phyloP scores from a whole-genome alignment of 345 rosid species.

The Sonneratia alba region DNA sequence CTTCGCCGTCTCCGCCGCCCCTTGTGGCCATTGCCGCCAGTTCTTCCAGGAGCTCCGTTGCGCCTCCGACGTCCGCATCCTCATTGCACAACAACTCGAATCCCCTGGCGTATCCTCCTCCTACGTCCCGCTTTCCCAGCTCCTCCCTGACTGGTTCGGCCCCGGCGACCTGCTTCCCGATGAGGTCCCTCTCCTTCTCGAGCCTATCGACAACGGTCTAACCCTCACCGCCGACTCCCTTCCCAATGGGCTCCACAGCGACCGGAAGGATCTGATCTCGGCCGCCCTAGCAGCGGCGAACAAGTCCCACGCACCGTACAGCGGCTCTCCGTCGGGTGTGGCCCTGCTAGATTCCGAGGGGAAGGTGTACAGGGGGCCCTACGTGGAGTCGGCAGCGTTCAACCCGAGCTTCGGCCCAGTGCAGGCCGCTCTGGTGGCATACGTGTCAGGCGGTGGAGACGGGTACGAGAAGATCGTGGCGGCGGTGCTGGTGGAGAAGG shows the following conservation, averaged over 20 bases:
- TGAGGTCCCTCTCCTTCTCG: slow-evolving; percentile 56
- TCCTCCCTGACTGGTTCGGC: slow-evolving; percentile 76
- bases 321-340: slow-evolving; percentile 79
- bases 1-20: slow-evolving; percentile 87
- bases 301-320: slow-evolving; percentile 79
- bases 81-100: slow-evolving; percentile 20
- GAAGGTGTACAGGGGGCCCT: slow-evolving; percentile 68
- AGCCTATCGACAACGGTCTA: slow-evolving; percentile 45
- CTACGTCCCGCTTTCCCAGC: slow-evolving; percentile 32
- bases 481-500: slow-evolving; percentile 76
- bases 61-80: slow-evolving; percentile 47
- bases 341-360: slow-evolving; percentile 71
- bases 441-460: slow-evolving; percentile 49
- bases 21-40: slow-evolving; percentile 99
- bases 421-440: slow-evolving; percentile 87
- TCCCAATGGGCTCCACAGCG: slow-evolving; percentile 9
- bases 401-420: slow-evolving; percentile 93
- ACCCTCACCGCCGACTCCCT: slow-evolving; percentile 9
- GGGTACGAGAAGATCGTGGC: slow-evolving; percentile 62
- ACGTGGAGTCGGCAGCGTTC: slow-evolving; percentile 87
- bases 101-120: slow-evolving; percentile 8
- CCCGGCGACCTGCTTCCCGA: slow-evolving; percentile 64
- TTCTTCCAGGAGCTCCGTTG: slow-evolving; percentile 78
- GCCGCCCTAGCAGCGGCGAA: slow-evolving; percentile 76
- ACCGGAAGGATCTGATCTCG: slow-evolving; percentile 17